Conservation (phyloP, 441 rosid genomes). For the Aleurites moluccanus region DNA sequence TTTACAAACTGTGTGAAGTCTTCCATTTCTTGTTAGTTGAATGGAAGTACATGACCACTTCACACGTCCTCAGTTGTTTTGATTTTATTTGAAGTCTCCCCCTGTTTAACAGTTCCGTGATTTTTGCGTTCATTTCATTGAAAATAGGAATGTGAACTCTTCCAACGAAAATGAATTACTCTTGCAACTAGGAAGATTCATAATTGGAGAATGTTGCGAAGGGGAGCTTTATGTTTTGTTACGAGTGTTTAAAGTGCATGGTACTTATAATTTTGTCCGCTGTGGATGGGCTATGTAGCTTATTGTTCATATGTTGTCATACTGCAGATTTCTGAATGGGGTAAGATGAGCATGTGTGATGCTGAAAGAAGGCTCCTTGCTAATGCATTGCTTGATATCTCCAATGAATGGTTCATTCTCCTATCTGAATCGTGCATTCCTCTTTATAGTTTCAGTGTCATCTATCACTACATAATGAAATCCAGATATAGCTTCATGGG, state of each 20-base stretch:
- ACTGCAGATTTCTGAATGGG: slow-evolving; percentile 82
- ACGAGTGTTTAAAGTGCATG: neutral
- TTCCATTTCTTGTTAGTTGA: neutral
- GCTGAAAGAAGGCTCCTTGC: slow-evolving; percentile 89
- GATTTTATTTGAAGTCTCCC: neutral
- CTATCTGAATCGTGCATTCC: slow-evolving; percentile 94
- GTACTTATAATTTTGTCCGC: neutral
- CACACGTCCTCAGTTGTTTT: neutral
- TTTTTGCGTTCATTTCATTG: neutral
- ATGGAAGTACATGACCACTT: neutral
- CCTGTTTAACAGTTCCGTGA: neutral
- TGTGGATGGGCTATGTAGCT: neutral
- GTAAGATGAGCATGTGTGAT: slow-evolving; percentile 93
- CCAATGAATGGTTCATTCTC: slow-evolving; percentile 81
- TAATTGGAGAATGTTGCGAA: neutral
- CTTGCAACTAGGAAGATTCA: neutral
- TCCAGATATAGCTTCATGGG: slow-evolving; percentile 77
- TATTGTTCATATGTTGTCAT: slow-evolving; percentile 4
- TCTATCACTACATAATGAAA: slow-evolving; percentile 61
- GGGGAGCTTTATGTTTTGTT: neutral
- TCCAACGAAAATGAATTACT: neutral
- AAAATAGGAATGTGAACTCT: neutral
- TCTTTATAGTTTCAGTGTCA: slow-evolving; percentile 65
- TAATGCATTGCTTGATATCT: slow-evolving; percentile 78
- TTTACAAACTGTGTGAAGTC: neutral